Base-by-base conservation (phyloP, 306 rosid species). In the Glycine soja region DNA sequence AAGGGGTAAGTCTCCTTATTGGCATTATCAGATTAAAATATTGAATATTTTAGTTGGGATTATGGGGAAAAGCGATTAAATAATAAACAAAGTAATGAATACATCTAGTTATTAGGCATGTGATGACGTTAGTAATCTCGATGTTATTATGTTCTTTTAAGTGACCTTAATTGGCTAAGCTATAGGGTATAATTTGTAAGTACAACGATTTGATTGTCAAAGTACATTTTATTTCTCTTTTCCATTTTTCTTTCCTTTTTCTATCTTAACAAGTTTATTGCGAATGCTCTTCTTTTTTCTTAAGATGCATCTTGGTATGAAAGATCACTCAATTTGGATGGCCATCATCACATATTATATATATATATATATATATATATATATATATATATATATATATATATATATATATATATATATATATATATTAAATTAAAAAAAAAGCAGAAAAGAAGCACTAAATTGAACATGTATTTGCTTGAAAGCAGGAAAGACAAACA, bases 1-100 rank as follows among this genome's bases (percentile, higher is more conserved):
- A 50, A 54, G 18, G 73, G 51, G 58, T 81, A 72, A 85, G 83
- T 76, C 71, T 47, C 19, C 13, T 52, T 65, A 16, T 34, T 30
- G 77, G 56, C 72, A 24, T 19, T 56, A 45, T 65, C 53, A 56
- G 43, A 75, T 53, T 76, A 72, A 64, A 80, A 62, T 85, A 81
- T 13, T 47, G 57, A 56, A 58, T 9, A 58, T 16, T 14, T 61
- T 51, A 14, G 56, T 10, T 46, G 5, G 4, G 51, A 58, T 10
- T 30, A 5, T 10, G 36, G 58, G 46, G 61, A 3, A 24, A 34
- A 58, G 34, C 36, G 45, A 68, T 13, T 59, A 14, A 72, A 78
- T 78, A 12, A 52, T 47, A 36, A 72, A 69, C 36, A 16, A 75
- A 53, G 13, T 14, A 13, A 54, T 4, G 42, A 71, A 47, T 45